Evolutionary conservation across 441 rosid genomes (phyloP).

Genomic region (Hura crepitans): DNA sequence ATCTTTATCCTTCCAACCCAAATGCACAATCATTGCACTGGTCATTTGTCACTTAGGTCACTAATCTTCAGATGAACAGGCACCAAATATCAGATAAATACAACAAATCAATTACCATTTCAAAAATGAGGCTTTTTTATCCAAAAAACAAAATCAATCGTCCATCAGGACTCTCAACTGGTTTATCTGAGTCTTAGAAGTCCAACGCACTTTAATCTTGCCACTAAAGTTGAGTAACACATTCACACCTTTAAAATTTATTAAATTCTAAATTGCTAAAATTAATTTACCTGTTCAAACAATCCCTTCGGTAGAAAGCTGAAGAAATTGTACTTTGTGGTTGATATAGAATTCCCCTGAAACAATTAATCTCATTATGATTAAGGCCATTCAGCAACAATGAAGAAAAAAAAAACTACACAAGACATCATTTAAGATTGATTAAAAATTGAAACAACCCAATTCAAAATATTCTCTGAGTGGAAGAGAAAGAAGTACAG

Average conservation of each 20-base stretch:
- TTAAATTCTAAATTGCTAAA: constrained; percentile 7
- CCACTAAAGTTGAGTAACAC: not conserved
- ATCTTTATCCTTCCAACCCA: not conserved
- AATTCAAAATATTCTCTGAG: constrained; percentile 1
- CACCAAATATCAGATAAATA: not conserved
- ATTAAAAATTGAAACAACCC: not conserved
- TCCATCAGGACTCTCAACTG: not conserved
- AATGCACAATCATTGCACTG: not conserved
- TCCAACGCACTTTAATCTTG: not conserved
- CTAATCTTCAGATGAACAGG: not conserved
- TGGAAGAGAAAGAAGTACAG: not conserved
- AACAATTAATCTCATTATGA: constrained; percentile 28
- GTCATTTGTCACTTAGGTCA: not conserved
- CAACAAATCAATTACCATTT: not conserved
- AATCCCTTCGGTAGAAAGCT: constrained; percentile 95
- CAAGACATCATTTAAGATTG: not conserved
- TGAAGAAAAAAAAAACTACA: not conserved
- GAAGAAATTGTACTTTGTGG: constrained; percentile 93
- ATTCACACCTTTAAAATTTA: not conserved
- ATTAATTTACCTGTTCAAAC: constrained; percentile 78
- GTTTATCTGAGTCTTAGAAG: not conserved
- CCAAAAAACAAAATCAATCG: not conserved
- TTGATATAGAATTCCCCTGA: constrained; percentile 91
- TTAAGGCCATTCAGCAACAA: constrained; percentile 19
- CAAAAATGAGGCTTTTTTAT: not conserved